Percentiles rank a stretch among this genome's conserved stretches.
These are phyloP conservation scores for Ulota crispa DNA, from an alignment of 225 moss, liverwort and hornwort species.

Conservation along the genomic window DNA sequence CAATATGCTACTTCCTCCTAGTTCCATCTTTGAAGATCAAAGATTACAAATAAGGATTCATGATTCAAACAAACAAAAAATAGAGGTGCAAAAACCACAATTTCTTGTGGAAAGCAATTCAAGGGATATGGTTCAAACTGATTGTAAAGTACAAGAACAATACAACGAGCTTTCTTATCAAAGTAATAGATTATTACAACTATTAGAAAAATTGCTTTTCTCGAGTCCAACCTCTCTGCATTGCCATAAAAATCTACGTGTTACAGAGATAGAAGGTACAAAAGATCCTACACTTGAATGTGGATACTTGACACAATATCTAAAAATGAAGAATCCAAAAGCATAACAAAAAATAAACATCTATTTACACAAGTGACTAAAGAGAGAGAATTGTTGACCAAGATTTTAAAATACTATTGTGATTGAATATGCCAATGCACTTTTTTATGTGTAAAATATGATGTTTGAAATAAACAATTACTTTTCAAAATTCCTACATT, in stretches of 20 bases:
- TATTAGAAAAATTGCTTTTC: slow-evolving; percentile 17
- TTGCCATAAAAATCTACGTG: neutral
- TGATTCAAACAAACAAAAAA: neutral
- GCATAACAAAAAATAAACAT: neutral
- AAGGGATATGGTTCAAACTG: neutral
- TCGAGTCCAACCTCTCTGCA: neutral
- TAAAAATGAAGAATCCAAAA: slow-evolving; percentile 18
- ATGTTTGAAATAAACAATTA: too few relatives aligned
- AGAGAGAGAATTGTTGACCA: neutral
- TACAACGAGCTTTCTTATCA: slow-evolving; percentile 10
- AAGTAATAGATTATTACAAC: slow-evolving; percentile 9
- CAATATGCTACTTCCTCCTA: neutral
- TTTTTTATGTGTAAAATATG: too few relatives aligned
- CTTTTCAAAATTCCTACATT: neutral
- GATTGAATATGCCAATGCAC: neutral
- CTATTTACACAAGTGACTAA: neutral
- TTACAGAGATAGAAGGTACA: neutral
- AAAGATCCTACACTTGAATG: neutral
- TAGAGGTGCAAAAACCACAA: neutral
- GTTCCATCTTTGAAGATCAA: neutral
- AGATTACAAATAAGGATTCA: neutral
- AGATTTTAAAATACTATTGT: neutral
- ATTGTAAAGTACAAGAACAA: neutral
- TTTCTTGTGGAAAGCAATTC: neutral
- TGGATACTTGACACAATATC: slow-evolving; percentile 47